These are phyloP conservation scores for Andrographis paniculata DNA, from an alignment of 305 asterid species.

Conservation along the genomic window DNA sequence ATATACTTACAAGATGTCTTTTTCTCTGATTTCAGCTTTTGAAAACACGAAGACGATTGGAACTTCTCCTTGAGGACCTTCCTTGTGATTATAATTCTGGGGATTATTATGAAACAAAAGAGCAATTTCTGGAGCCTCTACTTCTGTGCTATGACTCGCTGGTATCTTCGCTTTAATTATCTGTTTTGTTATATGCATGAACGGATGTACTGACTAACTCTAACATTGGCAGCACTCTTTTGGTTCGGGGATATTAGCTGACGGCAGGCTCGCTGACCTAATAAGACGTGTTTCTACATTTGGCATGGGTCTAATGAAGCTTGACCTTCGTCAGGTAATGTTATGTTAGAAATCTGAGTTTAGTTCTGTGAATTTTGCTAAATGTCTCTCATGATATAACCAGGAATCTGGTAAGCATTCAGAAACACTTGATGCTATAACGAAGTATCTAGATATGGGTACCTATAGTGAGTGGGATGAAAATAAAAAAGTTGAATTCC, in stretches of 20 bases:
- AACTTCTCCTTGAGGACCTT: constrained; percentile 90
- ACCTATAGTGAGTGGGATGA: constrained; percentile 95
- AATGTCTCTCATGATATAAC: constrained; percentile 19
- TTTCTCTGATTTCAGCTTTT: constrained; percentile 44
- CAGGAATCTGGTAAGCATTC: constrained; percentile 94
- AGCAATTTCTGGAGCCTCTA: constrained; percentile 83
- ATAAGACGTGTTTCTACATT: constrained; percentile 86
- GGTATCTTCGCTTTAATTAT: constrained; percentile 35
- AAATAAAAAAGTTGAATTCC: constrained; percentile 65
- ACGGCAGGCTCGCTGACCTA: constrained; percentile 86
- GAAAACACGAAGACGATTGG: constrained; percentile 76
- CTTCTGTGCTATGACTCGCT: constrained; percentile 76
- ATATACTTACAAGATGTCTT: constrained; percentile 10
- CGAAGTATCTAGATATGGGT: constrained; percentile 81
- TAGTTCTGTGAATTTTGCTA: constrained; percentile 6
- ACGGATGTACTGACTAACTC: constrained; percentile 9
- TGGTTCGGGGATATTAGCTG: constrained; percentile 87
- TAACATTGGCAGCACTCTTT: constrained; percentile 60
- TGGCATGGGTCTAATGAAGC: constrained; percentile 94
- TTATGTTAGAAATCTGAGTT: not conserved
- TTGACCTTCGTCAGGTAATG: constrained; percentile 92
- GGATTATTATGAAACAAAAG: constrained; percentile 85
- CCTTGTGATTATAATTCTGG: constrained; percentile 74
- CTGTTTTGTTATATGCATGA: constrained; percentile 7
- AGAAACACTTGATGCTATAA: constrained; percentile 93